Base-by-base conservation (phyloP, 176 grass and related monocot genomes). In the Otatea glauca region DNA sequence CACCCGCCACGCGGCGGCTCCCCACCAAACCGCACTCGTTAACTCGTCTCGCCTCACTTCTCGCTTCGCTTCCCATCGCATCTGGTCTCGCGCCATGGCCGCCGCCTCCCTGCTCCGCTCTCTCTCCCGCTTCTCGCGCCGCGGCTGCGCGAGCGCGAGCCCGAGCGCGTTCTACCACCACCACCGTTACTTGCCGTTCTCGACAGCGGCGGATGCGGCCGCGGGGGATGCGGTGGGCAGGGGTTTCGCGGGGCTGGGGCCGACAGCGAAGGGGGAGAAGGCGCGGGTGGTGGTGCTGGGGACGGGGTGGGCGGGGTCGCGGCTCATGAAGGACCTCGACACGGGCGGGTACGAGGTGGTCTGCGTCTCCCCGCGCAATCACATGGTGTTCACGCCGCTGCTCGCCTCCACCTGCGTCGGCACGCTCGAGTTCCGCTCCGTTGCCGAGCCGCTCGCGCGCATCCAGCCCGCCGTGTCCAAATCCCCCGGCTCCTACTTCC, bases 351-450 rank as follows among this genome's bases (percentile, higher is more conserved):
- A 96, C 83, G 96, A 99, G 76, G 88, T 99, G 5, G 96, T 99
- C 63, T 99, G 96, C 88, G 87, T 99, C 29, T 91, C 96, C 34
- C 96, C 96, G 54, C 88, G 96, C 45, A 99, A 99, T 82, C 96
- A 96, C 91, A 99, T 99, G 96, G 93, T 99, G 68, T 99, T 99
- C 91, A 99, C 96, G 63, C 96, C 96, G 79, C 96, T 99, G 64
- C 88, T 99, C 49, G 96, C 96, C 29, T 99, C 96, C 48, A 99
- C 96, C 43, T 99, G 96, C 90, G 96, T 99, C 64, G 96, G 93
- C 64, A 99, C 96, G 45, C 96, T 99, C 58, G 96, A 99, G 89
- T 99, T 99, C 93, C 89, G 96, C 58, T 99, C 96, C 76, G 91
- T 99, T 73, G 93, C 96, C 48, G 93, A 96, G 86, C 88, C 96